A percentile compares a stretch with the other conserved stretches of the same genome.
Conservation (phyloP, 495 filamentous ascomycete species). For the Penicillium daleae region DNA sequence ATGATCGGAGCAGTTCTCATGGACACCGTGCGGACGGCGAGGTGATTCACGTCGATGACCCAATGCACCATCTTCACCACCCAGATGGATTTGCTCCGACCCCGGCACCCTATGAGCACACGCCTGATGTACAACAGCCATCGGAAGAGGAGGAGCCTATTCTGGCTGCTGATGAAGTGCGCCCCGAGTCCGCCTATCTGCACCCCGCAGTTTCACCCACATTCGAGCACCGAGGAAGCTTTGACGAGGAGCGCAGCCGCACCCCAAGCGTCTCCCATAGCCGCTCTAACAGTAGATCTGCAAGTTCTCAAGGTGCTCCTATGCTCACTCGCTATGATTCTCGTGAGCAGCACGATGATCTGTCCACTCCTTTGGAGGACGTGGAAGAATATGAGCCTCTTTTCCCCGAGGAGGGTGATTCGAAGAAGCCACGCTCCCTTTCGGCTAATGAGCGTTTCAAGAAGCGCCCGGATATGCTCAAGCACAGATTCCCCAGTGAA, state of each 20-base stretch:
- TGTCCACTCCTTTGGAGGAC: conserved; percentile 77
- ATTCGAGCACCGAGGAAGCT: conserved; percentile 61
- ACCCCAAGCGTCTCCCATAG: conserved; percentile 61
- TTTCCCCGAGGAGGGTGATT: conserved; percentile 75
- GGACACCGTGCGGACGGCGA: conserved; percentile 51
- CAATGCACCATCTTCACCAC: conserved; percentile 64
- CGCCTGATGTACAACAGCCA: conserved; percentile 4
- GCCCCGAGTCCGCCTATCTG: conserved; percentile 71
- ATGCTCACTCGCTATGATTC: conserved; percentile 54
- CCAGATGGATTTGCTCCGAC: conserved; percentile 59
- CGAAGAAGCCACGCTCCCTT: conserved; percentile 61
- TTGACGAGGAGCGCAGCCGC: conserved; percentile 59
- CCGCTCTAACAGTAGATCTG: conserved; percentile 72
- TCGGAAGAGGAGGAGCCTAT: conserved; percentile 71
- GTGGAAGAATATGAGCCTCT: conserved; percentile 95
- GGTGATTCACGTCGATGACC: conserved; percentile 78
- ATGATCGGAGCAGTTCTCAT: conserved; percentile 22
- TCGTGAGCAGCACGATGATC: conserved; percentile 55
- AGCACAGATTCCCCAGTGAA: conserved; percentile 85
- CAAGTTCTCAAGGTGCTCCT: conserved; percentile 60
- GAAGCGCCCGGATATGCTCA: conserved; percentile 60
- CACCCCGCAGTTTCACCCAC: conserved; percentile 76
- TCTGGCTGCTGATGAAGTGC: conserved; percentile 87
- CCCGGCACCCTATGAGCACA: conserved; percentile 22
- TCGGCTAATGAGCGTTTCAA: conserved; percentile 65